Conservation (phyloP, 1,284 basidiomycete species). For the Ceratobasidium sp. region DNA sequence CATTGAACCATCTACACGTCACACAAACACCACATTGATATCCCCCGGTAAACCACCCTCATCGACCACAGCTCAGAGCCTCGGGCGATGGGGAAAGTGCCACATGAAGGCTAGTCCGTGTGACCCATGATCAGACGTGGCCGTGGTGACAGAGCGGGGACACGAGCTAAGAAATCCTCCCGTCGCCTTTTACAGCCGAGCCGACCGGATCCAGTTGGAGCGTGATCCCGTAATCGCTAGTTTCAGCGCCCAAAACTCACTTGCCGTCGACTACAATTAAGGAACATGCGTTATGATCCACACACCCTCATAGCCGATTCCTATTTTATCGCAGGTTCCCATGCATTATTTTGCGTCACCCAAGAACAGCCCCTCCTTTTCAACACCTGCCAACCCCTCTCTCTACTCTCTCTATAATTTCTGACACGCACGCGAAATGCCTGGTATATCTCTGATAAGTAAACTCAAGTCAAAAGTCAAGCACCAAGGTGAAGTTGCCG, state of each 20-base stretch:
- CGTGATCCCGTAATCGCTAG: neutral
- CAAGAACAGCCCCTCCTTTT: slow-evolving; percentile 30
- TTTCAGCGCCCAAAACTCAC: slow-evolving; percentile 24
- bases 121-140: slow-evolving; percentile 22
- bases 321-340: slow-evolving; percentile 23
- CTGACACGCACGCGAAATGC: slow-evolving; percentile 1
- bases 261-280: slow-evolving; percentile 29
- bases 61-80: slow-evolving; percentile 19
- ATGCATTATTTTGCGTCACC: slow-evolving; percentile 11
- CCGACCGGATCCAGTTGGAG: slow-evolving; percentile 30
- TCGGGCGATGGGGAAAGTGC: slow-evolving; percentile 27
- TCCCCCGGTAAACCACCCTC: slow-evolving; percentile 38
- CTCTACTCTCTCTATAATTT: slow-evolving; percentile 13
- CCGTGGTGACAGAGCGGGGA: slow-evolving; percentile 32
- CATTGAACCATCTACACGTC: slow-evolving; percentile 1
- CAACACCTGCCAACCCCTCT: neutral
- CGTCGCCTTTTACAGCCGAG: neutral
- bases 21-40: slow-evolving; percentile 22
- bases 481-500: slow-evolving; percentile 32
- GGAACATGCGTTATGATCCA: slow-evolving; percentile 30
- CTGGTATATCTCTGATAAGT: slow-evolving; percentile 17
- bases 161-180: slow-evolving; percentile 16
- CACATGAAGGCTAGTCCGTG: neutral
- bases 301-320: neutral
- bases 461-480: slow-evolving; percentile 36